A percentile compares a stretch with the other conserved stretches of the same genome.
Evolutionary conservation across 768 basidiomycete genomes (phyloP).

Genomic region (Russula dissimulans): DNA sequence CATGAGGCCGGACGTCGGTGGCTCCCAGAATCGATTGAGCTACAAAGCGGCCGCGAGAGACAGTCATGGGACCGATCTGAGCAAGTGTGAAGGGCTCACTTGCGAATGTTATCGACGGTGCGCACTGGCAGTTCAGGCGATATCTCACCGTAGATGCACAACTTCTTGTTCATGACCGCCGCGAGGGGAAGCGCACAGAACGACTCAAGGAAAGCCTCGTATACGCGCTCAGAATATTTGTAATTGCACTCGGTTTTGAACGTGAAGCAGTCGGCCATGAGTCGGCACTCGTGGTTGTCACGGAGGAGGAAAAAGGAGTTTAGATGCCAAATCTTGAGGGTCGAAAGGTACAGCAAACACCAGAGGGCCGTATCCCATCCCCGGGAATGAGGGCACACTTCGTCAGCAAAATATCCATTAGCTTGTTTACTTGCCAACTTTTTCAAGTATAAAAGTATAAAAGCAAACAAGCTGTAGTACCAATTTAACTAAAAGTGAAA

Average conservation of each 20-base stretch:
- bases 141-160: slow-evolving; percentile 96
- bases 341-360: slow-evolving; percentile 97
- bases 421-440: too few relatives aligned
- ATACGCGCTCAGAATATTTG: slow-evolving; percentile 95
- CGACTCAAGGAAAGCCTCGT: slow-evolving; percentile 95
- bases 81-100: slow-evolving; percentile 36
- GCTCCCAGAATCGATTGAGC: slow-evolving; percentile 98
- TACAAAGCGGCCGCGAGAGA: slow-evolving; percentile 24
- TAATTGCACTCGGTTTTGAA: slow-evolving; percentile 99
- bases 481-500: too few relatives aligned
- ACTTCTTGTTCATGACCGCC: slow-evolving; percentile 99
- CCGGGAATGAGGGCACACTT: not conserved
- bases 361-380: slow-evolving; percentile 26
- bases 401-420: too few relatives aligned
- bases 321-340: slow-evolving; percentile 99
- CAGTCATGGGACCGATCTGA: not conserved
- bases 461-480: too few relatives aligned
- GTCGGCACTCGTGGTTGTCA: slow-evolving; percentile 98
- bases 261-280: slow-evolving; percentile 97
- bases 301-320: slow-evolving; percentile 92
- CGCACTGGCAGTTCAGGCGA: slow-evolving; percentile 74
- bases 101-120: slow-evolving; percentile 89
- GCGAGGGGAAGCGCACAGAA: slow-evolving; percentile 94
- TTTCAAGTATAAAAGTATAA: too few relatives aligned
- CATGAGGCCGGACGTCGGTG: slow-evolving; percentile 92